Base-by-base conservation (phyloP, 2,329 filamentous ascomycete species). In the Penicillium sp. region DNA sequence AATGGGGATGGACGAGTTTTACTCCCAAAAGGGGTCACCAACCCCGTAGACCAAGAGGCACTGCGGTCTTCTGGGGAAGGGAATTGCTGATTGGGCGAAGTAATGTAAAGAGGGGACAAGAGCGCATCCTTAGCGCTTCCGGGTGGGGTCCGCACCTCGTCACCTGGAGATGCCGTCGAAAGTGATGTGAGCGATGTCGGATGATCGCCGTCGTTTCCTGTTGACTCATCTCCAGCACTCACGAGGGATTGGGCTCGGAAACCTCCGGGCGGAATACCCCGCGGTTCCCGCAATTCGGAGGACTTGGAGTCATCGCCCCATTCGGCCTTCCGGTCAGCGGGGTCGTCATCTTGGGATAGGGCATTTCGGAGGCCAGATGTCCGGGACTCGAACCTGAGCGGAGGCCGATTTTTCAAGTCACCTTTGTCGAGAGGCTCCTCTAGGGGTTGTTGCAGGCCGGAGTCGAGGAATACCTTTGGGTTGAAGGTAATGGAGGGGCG, bases 141-240 rank as follows among this genome's bases (percentile, higher is more conserved):
- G 15, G 73, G 71, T 16, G 74, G 74, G 2, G 74, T 77, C 42
- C 67, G 70, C 29, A 72, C 50, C 54, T 76, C 74, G 15, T 75
- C 73, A 3, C 59, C 67, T 9, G 74, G 70, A 15, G 75, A 77
- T 29, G 67, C 71, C 10, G 75, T 76, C 2, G 74, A 76, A 2
- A 72, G 61, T 5, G 75, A 77, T 12, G 74, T 76, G 44, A 77
- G 65, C 13, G 75, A 77, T 0, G 71, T 74, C 15, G 71, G 71
- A 26, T 65, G 70, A 23, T 73, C 71, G 18, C 70, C 46, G 13
- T 71, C 70, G 23, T 61, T 50, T 42, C 54, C 61, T n/a, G 57
- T 28, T 31, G 62, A 50, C 16, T 61, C 64, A 45, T 65, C 59
- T 26, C 65, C 63, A 13, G 60, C 55, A 45, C 57, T 64, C 26